A percentile compares a stretch with the other conserved stretches of the same genome.
phyloP scores from a whole-genome alignment of 129 eudicot genomes.

The Flaveria robusta region DNA sequence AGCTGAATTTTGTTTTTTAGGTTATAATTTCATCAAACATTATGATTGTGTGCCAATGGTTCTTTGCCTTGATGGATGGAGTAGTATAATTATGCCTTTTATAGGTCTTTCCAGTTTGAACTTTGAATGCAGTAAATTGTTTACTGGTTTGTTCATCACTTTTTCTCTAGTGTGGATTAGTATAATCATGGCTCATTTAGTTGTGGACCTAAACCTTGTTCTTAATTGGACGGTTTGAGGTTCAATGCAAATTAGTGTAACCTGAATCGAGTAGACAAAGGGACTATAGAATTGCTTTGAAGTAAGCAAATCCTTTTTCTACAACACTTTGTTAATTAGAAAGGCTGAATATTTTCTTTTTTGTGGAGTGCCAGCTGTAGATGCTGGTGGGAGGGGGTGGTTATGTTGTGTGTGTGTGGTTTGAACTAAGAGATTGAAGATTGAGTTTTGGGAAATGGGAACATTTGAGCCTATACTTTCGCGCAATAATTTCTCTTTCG shows the following conservation, averaged over 20 bases:
- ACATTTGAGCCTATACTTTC: not conserved
- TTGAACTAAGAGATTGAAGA: not conserved
- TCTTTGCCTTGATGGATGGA: slow-evolving; percentile 1
- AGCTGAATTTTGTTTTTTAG: slow-evolving; percentile 5
- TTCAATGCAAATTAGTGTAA: not conserved
- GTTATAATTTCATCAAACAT: not conserved
- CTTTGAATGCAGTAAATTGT: not conserved
- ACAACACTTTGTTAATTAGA: not conserved
- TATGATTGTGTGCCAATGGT: slow-evolving; percentile 3
- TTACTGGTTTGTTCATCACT: not conserved
- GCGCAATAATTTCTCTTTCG: not conserved
- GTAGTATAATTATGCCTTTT: not conserved
- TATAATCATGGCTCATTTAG: not conserved
- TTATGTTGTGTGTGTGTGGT: not conserved
- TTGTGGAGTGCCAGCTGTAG: not conserved
- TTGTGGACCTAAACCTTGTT: slow-evolving; percentile 13
- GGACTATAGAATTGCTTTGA: slow-evolving; percentile 7
- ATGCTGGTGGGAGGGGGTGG: not conserved
- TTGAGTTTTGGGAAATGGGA: not conserved
- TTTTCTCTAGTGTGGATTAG: slow-evolving; percentile 4
- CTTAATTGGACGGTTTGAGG: slow-evolving; percentile 13
- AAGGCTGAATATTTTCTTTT: not conserved
- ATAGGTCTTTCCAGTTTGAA: not conserved
- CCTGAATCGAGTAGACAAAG: not conserved
- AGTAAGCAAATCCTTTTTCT: not conserved